A percentile compares a stretch with the other conserved stretches of the same genome.
Conservation (phyloP, 768 basidiomycete genomes). For the Dentipellis fragilis region DNA sequence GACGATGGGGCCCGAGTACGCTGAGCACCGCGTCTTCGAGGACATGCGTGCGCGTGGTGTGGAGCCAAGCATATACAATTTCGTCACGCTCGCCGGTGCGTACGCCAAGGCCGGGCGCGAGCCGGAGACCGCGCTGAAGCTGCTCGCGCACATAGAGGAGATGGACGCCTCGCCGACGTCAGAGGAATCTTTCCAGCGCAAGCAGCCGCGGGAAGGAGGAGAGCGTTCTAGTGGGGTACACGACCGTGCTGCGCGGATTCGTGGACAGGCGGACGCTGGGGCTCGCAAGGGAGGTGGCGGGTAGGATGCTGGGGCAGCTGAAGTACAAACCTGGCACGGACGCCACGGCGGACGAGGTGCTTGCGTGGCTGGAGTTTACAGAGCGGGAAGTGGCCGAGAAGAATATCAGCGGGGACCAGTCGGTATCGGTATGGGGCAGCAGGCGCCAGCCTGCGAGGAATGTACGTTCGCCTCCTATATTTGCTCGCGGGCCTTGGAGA, state of each 20-base stretch:
- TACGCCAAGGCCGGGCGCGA: conserved; percentile 32
- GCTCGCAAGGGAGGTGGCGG: conserved; percentile 24
- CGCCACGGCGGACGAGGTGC: background rate
- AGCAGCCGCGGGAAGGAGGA: background rate
- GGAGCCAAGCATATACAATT: conserved; percentile 34
- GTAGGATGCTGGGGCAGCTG: conserved; percentile 15
- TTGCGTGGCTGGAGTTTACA: background rate
- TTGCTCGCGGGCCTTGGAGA: too few species aligned
- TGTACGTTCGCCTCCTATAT: too few species aligned
- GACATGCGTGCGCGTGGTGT: conserved; percentile 44
- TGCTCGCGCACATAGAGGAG: conserved; percentile 34
- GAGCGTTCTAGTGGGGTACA: conserved; percentile 23
- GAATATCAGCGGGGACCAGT: background rate
- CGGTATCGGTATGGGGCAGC: too few species aligned
- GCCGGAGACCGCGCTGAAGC: conserved; percentile 22
- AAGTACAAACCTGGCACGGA: conserved; percentile 19
- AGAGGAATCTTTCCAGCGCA: background rate
- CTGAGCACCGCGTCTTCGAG: conserved; percentile 27
- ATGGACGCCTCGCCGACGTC: background rate
- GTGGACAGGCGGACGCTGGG: conserved; percentile 19
- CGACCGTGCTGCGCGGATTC: conserved; percentile 29
- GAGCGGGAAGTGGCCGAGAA: background rate
- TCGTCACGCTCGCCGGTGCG: conserved; percentile 37
- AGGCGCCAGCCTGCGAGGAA: too few species aligned
- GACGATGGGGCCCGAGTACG: conserved; percentile 21